Evolutionary conservation across 371 early-diverging fungal species (phyloP).

Genomic region (Saksenaea oblongispora): DNA sequence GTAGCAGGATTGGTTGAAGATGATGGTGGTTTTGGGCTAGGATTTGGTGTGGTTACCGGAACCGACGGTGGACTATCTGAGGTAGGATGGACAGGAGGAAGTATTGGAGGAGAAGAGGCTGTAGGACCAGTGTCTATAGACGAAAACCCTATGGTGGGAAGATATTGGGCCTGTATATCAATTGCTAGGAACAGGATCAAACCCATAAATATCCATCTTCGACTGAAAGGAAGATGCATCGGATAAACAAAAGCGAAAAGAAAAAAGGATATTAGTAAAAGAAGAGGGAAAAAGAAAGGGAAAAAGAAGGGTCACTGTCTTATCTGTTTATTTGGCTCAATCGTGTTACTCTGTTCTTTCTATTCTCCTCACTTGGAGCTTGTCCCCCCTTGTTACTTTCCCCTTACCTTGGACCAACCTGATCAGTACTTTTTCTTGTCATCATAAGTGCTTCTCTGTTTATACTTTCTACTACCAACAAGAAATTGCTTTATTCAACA

Average conservation of each 20-base stretch:
- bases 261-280: background rate
- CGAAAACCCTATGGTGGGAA: background rate
- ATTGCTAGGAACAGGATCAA: background rate
- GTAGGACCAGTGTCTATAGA: background rate
- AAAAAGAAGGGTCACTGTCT: background rate
- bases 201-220: background rate
- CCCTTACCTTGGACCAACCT: background rate
- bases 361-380: background rate
- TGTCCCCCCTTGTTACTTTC: background rate
- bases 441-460: background rate
- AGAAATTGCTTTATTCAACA: background rate
- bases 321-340: background rate
- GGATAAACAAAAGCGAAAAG: background rate
- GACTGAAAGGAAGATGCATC: conserved; percentile 5
- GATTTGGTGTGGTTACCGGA: background rate
- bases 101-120: background rate
- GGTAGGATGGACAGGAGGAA: background rate
- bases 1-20: conserved; percentile 1
- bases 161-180: background rate
- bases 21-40: background rate
- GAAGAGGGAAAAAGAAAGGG: background rate
- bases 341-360: background rate
- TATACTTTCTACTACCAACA: background rate
- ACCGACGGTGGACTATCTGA: background rate
- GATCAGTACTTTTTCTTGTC: background rate